Base-by-base conservation (phyloP, 2,329 filamentous ascomycete species). In the Botrytis medusae region DNA sequence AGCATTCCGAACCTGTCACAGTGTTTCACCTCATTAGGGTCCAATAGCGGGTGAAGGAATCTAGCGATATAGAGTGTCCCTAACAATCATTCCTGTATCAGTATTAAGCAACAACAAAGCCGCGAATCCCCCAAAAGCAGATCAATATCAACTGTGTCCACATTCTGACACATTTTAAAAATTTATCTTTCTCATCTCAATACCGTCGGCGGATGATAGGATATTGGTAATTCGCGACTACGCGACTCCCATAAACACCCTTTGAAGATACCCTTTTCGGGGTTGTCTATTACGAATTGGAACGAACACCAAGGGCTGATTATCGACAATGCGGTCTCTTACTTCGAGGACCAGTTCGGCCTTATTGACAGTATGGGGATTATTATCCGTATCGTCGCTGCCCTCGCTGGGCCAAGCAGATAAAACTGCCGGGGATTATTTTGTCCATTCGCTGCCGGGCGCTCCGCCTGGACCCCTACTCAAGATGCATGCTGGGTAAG, bases 401-500 rank as follows among this genome's bases (percentile, higher is more conserved):
- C 75, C 81, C 75, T 84, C 74, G 79, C 79, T 76, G 77, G 79
- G 72, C 78, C 82, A 74, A 79, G 87, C 83, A 78, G 83, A 85
- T 48, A 90, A 89, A 81, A 87, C 87, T 2, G 91, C 93, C 64
- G 93, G 91, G 46, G 95, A 99, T 82, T 99, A 98, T 83, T 98
- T 92, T 84, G 92, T 99, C 71, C 90, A 90, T 79, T 89, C 91
- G 14, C 86, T 99, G 32, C 96, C 96, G 9, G 96, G 97, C 46
- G 90, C 93, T 72, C 95, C 97, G 16, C 86, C 90, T 77, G 92
- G 89, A 32, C 91, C 93, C 54, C 84, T 94, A 75, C 75, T 97
- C 80, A 98, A 97, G 86, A 98, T 98, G 95, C 96, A 98, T 87
- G 95, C 96, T 85, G 96, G 96, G 94, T 97, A 85, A 85, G 92